Evolutionary conservation across 768 basidiomycete genomes (phyloP), one percentile per base, ranked within the genome.

Genomic region (Mrakia hoshinonis): DNA sequence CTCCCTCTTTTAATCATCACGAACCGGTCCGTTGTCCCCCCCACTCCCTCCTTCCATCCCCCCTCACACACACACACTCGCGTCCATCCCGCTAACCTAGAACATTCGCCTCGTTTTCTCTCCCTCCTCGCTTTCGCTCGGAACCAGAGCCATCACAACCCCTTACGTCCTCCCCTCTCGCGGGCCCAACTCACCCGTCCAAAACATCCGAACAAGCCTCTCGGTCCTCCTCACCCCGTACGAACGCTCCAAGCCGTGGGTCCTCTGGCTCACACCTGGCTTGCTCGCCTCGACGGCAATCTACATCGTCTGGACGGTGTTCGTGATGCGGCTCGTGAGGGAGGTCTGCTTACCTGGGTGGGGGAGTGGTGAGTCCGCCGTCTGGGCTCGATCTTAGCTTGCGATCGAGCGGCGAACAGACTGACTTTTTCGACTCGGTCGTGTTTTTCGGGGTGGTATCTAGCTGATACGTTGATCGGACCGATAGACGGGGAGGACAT

Each of bases 141-240:
- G n/a, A n/a, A n/a, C n/a, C 74, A 92, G 91, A 51, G 84, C 91
- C 2, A 88, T 92, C 73, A 91, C 89, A 1, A 92, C 91, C 1
- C 91, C 91, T 0, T 85, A 89, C 79, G 86, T 84, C 77, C 81
- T 93, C 43, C 84, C 87, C 2, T 20, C 43, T 26, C 39, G 47
- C n/a, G n/a, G n/a, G n/a, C n/a, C n/a, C n/a, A n/a, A n/a, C n/a
- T n/a, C n/a, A n/a, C n/a, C n/a, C 13, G 26, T 46, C 15, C 26
- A 26, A 83, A 88, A 76, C 81, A 83, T 43, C 81, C 76, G 84
- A 68, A 82, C 34, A 73, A 85, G 88, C 24, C 79, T 92, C 20
- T 87, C 88, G 26, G 79, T 87, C 71, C 82, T 92, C 43, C 82
- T 92, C 68, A 92, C 91, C 0, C 88, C 89, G 6, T 91, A 90